Base-by-base conservation (phyloP, 768 basidiomycete genomes). In the Agrocybe chaxingu region DNA sequence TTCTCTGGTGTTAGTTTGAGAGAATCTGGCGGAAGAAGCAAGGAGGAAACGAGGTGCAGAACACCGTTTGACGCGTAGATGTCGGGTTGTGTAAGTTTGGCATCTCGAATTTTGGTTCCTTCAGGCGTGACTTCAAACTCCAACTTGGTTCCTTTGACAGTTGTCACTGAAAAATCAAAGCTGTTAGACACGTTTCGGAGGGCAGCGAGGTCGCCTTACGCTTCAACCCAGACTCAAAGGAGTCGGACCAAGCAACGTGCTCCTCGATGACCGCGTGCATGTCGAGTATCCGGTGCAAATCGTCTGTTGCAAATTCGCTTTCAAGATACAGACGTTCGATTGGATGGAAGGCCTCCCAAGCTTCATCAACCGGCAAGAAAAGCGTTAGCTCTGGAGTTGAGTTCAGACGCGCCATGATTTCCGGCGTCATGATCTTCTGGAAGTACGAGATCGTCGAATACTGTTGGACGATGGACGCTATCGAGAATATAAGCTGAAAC, bases 41-140 rank as follows among this genome's bases (percentile, higher is more conserved):
- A 80, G 10, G 83, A 80, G 10, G 89, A 89, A 19, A 98, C 79
- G 38, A 92, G 80, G 66, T 99, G 97, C 11, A 98, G 65, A 39
- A 98, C 97, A 42, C 96, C 97, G 60, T 99, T 99, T 30, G 89
- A 86, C 4, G 91, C 95, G 60, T 94, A 93, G 33, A 97, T 82
- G 61, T 99, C 92, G 5, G 82, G 80, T n/a, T 85, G 73, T 3
- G 84, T 61, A 38, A 96, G 75, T 18, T 74, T 71, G 6, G 87
- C 82, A 41, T 70, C 70, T 32, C 82, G 82, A 16, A 88, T 66
- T 30, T 62, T 76, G 46, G 79, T 81, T 53, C 78, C 79, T 35
- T 83, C 75, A 1, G 76, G 62, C 19, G 78, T 69, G n/a, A 76
- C 73, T 1, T 71, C 66, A 37, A 94, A 71, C 46, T 84, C 78